Evolutionary conservation across 1,284 basidiomycete genomes (phyloP).

Genomic region (Lignosus rhinocerotis): DNA sequence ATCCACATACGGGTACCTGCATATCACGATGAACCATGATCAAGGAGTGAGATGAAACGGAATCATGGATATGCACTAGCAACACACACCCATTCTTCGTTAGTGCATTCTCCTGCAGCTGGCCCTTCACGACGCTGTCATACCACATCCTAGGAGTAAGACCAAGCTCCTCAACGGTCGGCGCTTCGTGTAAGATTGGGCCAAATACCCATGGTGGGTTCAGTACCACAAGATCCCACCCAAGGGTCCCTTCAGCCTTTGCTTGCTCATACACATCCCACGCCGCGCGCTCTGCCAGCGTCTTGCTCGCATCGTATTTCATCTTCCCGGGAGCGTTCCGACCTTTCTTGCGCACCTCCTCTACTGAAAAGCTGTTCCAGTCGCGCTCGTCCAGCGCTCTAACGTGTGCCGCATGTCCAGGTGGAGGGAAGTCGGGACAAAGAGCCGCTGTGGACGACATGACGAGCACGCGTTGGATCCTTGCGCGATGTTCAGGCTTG

Average conservation of each 20-base stretch:
- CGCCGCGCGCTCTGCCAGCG: conserved; percentile 61
- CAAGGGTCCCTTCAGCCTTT: conserved; percentile 35
- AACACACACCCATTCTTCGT: conserved; percentile 16
- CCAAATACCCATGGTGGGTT: conserved; percentile 53
- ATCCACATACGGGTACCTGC: conserved; percentile 40
- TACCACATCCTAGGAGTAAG: conserved; percentile 43
- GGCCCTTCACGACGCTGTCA: conserved; percentile 31
- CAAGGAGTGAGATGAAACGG: no score
- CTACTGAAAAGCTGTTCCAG: conserved; percentile 63
- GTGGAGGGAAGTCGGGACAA: conserved; percentile 16
- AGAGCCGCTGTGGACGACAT: conserved; percentile 58
- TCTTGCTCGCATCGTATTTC: conserved; percentile 66
- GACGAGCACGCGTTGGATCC: conserved; percentile 56
- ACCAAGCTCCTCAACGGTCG: conserved; percentile 48
- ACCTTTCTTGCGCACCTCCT: conserved; percentile 52
- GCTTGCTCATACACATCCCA: conserved; percentile 60
- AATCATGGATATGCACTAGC: no score
- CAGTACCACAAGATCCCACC: no score
- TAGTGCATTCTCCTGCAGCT: conserved; percentile 9
- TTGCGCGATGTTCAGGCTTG: not conserved
- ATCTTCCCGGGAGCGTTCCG: conserved; percentile 38
- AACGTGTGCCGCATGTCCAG: not conserved
- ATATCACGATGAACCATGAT: no score
- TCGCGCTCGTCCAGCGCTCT: conserved; percentile 43
- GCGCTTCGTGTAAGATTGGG: conserved; percentile 51